Conservation (phyloP, 257 asterid species). For the Leonotis leonurus region DNA sequence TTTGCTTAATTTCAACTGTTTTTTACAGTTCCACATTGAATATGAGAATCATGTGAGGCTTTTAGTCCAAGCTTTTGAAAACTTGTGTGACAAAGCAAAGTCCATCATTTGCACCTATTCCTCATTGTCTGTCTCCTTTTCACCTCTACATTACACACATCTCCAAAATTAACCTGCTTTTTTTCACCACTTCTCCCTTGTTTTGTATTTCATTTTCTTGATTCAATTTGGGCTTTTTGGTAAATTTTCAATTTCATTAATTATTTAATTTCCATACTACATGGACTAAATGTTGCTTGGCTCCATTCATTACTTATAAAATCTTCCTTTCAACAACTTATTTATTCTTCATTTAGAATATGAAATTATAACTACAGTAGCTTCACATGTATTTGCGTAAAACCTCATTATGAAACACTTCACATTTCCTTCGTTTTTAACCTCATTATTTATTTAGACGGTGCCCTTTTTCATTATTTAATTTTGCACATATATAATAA, state of each 20-base stretch:
- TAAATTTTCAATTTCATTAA: background rate
- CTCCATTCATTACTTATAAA: background rate
- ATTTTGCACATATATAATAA: too few species aligned
- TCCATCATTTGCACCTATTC: conserved; percentile 27
- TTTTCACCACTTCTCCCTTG: background rate
- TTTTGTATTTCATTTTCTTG: too few species aligned
- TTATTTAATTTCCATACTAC: too few species aligned
- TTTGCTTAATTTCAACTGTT: too few species aligned
- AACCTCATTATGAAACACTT: too few species aligned
- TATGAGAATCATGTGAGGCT: conserved; percentile 15
- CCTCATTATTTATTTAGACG: too few species aligned
- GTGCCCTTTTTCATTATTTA: too few species aligned
- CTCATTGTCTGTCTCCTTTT: conserved; percentile 15
- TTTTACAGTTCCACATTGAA: too few species aligned
- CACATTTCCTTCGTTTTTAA: too few species aligned
- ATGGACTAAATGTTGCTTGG: too few species aligned
- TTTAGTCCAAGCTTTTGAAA: conserved; percentile 14
- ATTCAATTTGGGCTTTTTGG: background rate
- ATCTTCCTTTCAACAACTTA: background rate
- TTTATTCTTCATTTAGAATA: background rate
- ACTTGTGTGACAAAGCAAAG: conserved; percentile 12
- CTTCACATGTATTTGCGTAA: too few species aligned
- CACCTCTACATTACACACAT: conserved; percentile 19
- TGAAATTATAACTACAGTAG: too few species aligned
- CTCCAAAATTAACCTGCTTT: background rate